A percentile compares a stretch with the other conserved stretches of the same genome.
Conservation (phyloP, 2,329 filamentous ascomycete species). For the Cadophora luteo-olivacea region DNA sequence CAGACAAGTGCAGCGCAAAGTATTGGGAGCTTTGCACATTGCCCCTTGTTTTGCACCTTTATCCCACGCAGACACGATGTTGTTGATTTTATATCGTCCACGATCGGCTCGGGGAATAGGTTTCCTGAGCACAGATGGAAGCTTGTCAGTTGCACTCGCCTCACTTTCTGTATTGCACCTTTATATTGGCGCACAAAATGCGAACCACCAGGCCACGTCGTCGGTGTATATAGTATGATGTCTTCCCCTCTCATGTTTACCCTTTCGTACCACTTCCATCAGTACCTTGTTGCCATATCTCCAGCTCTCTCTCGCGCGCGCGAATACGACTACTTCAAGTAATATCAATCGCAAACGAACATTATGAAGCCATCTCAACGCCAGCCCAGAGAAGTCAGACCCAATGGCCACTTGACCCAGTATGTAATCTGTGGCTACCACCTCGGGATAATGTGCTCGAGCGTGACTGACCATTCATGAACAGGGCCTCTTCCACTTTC, state of each 20-base stretch:
- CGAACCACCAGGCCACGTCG: not conserved
- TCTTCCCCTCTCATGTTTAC: not conserved
- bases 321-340: not conserved
- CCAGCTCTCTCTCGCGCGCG: not conserved
- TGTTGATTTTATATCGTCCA: not conserved
- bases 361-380: not conserved
- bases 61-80: not conserved
- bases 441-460: not conserved
- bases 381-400: not conserved
- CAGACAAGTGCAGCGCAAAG: not conserved
- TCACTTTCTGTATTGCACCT: constrained; percentile 12
- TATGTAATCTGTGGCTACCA: not conserved
- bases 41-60: constrained; percentile 2
- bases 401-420: not conserved
- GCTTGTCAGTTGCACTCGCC: not conserved
- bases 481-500: not conserved
- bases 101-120: not conserved
- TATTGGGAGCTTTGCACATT: not conserved
- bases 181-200: not conserved
- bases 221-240: constrained; percentile 4
- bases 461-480: not conserved
- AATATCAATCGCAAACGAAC: not conserved
- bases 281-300: not conserved
- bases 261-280: not conserved
- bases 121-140: not conserved